Base-by-base conservation (phyloP, 805 yeast species). In the Candida ovalis region DNA sequence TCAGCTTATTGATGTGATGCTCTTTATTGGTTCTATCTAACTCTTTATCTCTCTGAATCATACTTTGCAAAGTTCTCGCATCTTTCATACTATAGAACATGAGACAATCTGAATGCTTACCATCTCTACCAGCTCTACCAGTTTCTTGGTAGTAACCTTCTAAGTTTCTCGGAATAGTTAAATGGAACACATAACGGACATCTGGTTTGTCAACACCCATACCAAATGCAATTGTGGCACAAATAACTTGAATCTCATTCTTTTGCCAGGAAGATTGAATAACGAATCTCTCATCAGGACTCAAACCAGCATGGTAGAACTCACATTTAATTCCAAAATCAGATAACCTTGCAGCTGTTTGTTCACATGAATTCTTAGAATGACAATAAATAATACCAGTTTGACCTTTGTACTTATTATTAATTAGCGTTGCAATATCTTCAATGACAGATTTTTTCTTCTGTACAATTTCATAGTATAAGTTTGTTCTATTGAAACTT, bases 131-230 rank as follows among this genome's bases (percentile, higher is more conserved):
- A 3, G 98, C 99, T 67, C 99, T 81, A 7, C 99, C 99, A 1
- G 98, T 91, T 64, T 94, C 99, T 67, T 94, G 99, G 60, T 94
- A 94, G 65, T 94, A 94, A 0, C 97, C 98, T 68, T 94, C 99
- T 54, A 94, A 72, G 45, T 89, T 88, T 58, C 97, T 72, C 0
- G 99, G 97, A 23, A 94, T 69, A 5, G 94, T 87, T 53, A 85
- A 75, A 68, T 94, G 99, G 38, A 88, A 81, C 3, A 94, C 98
- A 70, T 77, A 91, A 42, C 99, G 73, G 12, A 94, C 99, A 67
- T 94, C 96, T 0, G 97, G 87, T 64, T 94, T 94, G 68, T 94
- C 99, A 48, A 94, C 92, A 42, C 99, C 99, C 99, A 94, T 94
- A 24, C 99, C 99, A 74, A 94, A 94, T 0, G 99, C 99, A 59